Evolutionary conservation across 2,329 filamentous ascomycete genomes (phyloP), one percentile per base, ranked within the genome.

Genomic region (Blastomyces parvus): DNA sequence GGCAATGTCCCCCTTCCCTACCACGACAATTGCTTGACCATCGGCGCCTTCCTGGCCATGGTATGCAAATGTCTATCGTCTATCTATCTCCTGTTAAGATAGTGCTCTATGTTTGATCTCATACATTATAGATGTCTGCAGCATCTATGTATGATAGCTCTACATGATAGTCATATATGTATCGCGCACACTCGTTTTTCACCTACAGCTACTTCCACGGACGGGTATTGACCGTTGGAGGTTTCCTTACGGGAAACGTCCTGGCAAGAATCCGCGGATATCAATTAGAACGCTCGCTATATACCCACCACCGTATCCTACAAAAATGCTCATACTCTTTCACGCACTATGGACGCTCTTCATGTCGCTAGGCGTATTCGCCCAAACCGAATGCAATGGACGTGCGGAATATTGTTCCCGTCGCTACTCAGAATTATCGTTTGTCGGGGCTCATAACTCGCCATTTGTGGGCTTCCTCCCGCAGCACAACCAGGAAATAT

Each of bases 391-490:
- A 66, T 88, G 86, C 76, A 88, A 88, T 70, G 84, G 84, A 65
- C 77, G 80, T 61, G 69, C 80, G 1, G 79, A 79, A 48, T 82
- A 84, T 62, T 88, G 86, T 74, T 71, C 72, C 58, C 81, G 82
- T 48, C 74, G 72, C 52, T 88, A 87, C 75, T 83, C 84, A 65
- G 80, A 86, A 46, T 72, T 88, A 62, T 82, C 82, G n/a, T 82
- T 83, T 64, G 75, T 86, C 22, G 87, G 86, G 30, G 80, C 86
- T 7, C 87, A 89, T 74, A 82, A 89, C 75, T 83, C 82, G 17
- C 81, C 85, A 46, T 89, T 89, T 69, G 81, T 86, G 50, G 84
- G 86, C 50, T 67, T 77, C 60, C 69, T 80, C 9, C 79, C 79
- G 0, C 74, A 79, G 63, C 75, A 86, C 64, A 87, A 88, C 73